Base-by-base conservation (phyloP, 75 land plant genomes). In the Isoetes taiwanensis region DNA sequence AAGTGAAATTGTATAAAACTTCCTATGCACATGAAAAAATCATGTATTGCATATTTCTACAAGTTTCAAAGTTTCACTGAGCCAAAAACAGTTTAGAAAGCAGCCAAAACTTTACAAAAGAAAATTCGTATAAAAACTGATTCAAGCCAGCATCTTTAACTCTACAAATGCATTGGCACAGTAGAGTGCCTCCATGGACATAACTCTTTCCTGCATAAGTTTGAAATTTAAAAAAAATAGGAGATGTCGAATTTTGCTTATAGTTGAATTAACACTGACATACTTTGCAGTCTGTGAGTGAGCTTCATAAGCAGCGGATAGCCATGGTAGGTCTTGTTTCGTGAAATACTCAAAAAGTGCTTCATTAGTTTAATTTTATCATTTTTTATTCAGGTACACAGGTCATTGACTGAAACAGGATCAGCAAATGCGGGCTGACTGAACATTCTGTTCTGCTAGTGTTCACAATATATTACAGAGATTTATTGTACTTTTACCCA, bases 231-330 rank as follows among this genome's bases (percentile, higher is more conserved):
- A 56, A n/a, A n/a, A n/a, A n/a, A n/a, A n/a, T n/a, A n/a, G n/a
- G n/a, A n/a, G n/a, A n/a, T n/a, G n/a, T n/a, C n/a, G n/a, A n/a
- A n/a, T 68, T n/a, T n/a, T n/a, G n/a, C n/a, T n/a, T n/a, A n/a
- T n/a, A n/a, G n/a, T n/a, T n/a, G n/a, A n/a, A n/a, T n/a, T n/a
- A n/a, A n/a, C n/a, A n/a, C n/a, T n/a, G n/a, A n/a, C n/a, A n/a
- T n/a, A n/a, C n/a, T n/a, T n/a, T 68, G 62, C 81, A 84, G 89
- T 31, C 58, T 32, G 43, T 54, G 32, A 80, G 65, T 68, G 94
- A 84, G 54, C 52, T 74, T 43, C 94, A 87, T 78, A 84, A 65
- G 65, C 89, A 87, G 62, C 83, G 94, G 40, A 77, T 87, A 31
- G 68, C 82, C 25, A 71, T 58, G 58, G 88, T 84, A 74, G 28